phyloP scores from a whole-genome alignment of 176 grass and related monocot species.

The Paspalum notatum region DNA sequence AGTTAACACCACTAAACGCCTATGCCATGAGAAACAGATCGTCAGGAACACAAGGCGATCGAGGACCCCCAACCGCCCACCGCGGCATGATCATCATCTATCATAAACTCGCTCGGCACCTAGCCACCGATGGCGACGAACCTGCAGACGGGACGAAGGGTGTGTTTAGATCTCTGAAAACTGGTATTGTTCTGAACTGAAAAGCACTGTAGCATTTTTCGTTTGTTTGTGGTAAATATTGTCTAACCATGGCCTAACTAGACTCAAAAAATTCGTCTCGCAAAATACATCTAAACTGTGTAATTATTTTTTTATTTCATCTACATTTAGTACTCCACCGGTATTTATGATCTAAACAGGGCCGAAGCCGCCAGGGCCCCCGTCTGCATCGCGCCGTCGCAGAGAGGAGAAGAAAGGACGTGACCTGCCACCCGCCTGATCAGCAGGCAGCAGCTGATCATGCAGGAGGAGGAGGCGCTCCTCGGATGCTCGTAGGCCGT shows the following conservation, averaged over 20 bases:
- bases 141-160: too few species aligned
- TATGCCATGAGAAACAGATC: not conserved
- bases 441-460: not conserved
- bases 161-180: too few species aligned
- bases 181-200: too few species aligned
- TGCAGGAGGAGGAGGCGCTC: conserved; percentile 8
- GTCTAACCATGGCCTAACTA: too few species aligned
- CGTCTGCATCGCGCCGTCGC: not conserved
- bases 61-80: not conserved
- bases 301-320: too few species aligned
- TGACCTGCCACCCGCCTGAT: conserved; percentile 31
- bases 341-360: too few species aligned
- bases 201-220: too few species aligned
- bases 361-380: not conserved
- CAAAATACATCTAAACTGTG: too few species aligned
- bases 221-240: too few species aligned
- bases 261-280: too few species aligned
- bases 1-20: too few species aligned
- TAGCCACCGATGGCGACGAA: not conserved
- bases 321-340: too few species aligned
- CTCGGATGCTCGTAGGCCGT: conserved; percentile 42
- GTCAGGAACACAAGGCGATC: not conserved
- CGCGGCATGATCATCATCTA: not conserved
- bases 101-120: not conserved
- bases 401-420: not conserved